phyloP scores from a whole-genome alignment of 169 alveolate species.

The Plasmodium reichenowi region DNA sequence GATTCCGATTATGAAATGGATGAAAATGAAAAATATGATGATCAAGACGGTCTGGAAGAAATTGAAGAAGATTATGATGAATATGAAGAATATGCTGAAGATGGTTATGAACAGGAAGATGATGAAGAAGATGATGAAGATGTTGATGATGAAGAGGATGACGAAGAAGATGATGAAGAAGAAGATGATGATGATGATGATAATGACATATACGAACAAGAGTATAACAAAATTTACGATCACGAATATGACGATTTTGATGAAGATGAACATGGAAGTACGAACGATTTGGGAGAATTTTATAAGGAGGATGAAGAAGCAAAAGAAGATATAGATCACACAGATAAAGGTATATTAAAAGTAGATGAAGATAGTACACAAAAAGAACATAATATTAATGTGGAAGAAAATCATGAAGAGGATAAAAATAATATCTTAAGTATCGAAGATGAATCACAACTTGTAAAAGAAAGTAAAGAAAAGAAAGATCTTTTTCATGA shows the following conservation, averaged over 20 bases:
- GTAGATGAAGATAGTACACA: background rate
- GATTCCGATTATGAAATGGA: slow-evolving; percentile 49
- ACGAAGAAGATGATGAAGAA: background rate
- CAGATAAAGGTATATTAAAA: background rate
- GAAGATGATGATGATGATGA: slow-evolving; percentile 15
- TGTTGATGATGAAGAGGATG: slow-evolving; percentile 11
- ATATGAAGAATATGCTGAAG: slow-evolving; percentile 15
- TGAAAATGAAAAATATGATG: slow-evolving; percentile 23
- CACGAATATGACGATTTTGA: slow-evolving; percentile 31
- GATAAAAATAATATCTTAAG: slow-evolving; percentile 31
- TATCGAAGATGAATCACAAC: slow-evolving; percentile 19
- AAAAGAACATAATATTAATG: background rate
- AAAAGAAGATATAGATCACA: background rate
- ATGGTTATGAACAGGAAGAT: slow-evolving; percentile 4
- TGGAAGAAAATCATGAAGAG: slow-evolving; percentile 20
- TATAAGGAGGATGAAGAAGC: slow-evolving; percentile 2
- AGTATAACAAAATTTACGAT: slow-evolving; percentile 27
- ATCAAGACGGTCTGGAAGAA: slow-evolving; percentile 12
- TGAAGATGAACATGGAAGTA: slow-evolving; percentile 7
- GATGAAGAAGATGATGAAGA: slow-evolving; percentile 38
- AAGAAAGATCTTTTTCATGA: slow-evolving; percentile 1
- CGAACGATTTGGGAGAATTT: background rate
- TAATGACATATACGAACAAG: slow-evolving; percentile 21
- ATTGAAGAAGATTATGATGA: slow-evolving; percentile 13
- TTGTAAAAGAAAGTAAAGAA: slow-evolving; percentile 10